Evolutionary conservation across 1,139 yeast genomes (phyloP).

Genomic region (Chernovozyma aurita): DNA sequence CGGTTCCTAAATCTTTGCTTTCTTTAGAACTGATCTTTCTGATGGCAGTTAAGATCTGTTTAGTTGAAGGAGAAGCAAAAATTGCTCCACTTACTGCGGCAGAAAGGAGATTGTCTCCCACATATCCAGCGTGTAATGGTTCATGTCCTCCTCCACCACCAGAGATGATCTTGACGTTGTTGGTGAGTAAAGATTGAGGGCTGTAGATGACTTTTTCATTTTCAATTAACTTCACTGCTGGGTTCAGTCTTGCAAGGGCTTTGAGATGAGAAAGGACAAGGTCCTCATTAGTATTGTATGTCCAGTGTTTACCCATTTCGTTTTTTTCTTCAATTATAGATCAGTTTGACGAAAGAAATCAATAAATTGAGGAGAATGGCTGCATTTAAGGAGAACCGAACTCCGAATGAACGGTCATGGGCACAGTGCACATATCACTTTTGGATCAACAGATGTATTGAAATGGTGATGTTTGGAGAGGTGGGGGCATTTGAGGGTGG

Average conservation of each 20-base stretch:
- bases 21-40: conserved; percentile 37
- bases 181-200: conserved; percentile 24
- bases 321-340: no score
- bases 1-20: conserved; percentile 55
- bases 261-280: conserved; percentile 60
- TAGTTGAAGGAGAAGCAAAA: conserved; percentile 90
- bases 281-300: conserved; percentile 43
- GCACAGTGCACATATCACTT: no score
- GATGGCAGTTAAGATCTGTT: conserved; percentile 73
- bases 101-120: conserved; percentile 75
- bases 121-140: conserved; percentile 88
- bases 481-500: no score
- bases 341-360: no score
- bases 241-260: conserved; percentile 69
- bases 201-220: conserved; percentile 65
- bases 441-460: no score
- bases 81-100: conserved; percentile 88
- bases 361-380: no score
- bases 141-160: conserved; percentile 98
- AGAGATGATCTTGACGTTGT: conserved; percentile 63
- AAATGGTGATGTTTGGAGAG: no score
- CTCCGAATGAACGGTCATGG: no score
- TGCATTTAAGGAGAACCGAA: no score
- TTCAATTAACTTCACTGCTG: conserved; percentile 57
- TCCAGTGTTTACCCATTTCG: conserved; percentile 46